Evolutionary conservation across 1,284 basidiomycete species (phyloP).

Genomic region (Lentinus polychrous): DNA sequence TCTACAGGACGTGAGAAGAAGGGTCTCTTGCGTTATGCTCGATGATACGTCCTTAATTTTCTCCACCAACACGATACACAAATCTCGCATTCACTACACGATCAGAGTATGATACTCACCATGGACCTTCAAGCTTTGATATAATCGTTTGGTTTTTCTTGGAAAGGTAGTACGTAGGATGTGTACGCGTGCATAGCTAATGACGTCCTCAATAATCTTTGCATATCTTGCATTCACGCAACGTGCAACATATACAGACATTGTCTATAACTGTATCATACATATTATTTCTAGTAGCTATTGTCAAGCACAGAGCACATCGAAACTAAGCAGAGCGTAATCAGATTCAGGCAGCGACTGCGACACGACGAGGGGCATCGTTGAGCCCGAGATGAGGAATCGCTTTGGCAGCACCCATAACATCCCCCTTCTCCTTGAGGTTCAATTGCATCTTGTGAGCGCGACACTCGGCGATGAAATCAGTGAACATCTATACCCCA

Average conservation of each 20-base stretch:
- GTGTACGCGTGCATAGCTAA: no score
- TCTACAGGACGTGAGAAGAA: slow-evolving; percentile 20
- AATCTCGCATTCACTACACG: no score
- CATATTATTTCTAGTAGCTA: not conserved
- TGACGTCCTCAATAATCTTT: no score
- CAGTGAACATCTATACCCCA: slow-evolving; percentile 75
- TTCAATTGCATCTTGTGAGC: slow-evolving; percentile 37
- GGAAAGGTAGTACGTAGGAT: no score
- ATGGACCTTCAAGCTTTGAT: no score
- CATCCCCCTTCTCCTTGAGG: slow-evolving; percentile 11
- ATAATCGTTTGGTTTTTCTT: no score
- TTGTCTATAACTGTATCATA: not conserved
- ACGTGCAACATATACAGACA: not conserved
- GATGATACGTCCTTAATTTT: no score
- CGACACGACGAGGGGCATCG: slow-evolving; percentile 20
- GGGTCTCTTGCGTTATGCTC: slow-evolving; percentile 6
- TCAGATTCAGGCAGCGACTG: slow-evolving; percentile 22
- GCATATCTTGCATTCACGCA: no score
- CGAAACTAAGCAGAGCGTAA: not conserved
- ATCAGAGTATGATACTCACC: no score
- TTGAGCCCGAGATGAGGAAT: slow-evolving; percentile 11
- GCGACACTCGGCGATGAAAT: slow-evolving; percentile 79
- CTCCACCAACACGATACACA: no score
- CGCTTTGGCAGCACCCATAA: slow-evolving; percentile 22
- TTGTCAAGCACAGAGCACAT: not conserved